Evolutionary conservation across 148 eudicot genomes (phyloP).

Genomic region (Nepenthes gracilis): DNA sequence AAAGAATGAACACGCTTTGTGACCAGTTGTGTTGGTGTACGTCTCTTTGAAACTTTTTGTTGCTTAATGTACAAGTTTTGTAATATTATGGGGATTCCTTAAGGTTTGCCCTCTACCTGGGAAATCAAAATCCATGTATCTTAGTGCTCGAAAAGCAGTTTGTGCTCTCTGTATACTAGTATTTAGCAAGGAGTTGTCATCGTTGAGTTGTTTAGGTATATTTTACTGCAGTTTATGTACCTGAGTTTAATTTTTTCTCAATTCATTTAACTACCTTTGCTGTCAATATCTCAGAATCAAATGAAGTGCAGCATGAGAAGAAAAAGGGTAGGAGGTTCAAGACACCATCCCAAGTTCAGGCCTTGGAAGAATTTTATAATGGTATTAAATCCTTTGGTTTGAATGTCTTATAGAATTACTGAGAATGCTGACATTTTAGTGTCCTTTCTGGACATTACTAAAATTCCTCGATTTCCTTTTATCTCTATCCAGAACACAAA

Average conservation of each 20-base stretch:
- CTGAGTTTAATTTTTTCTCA: background rate
- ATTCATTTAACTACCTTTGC: background rate
- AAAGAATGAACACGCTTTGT: too few relatives aligned
- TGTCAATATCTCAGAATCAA: slow-evolving; percentile 29
- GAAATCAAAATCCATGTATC: too few relatives aligned
- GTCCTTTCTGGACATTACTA: background rate
- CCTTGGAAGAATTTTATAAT: slow-evolving; percentile 66
- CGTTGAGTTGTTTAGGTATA: too few relatives aligned
- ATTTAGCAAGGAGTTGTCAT: background rate
- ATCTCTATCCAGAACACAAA: slow-evolving; percentile 56
- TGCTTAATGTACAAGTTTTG: background rate
- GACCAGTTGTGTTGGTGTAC: background rate
- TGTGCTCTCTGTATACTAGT: too few relatives aligned
- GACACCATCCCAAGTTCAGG: slow-evolving; percentile 71
- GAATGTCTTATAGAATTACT: background rate
- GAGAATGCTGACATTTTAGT: background rate
- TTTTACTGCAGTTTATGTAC: too few relatives aligned
- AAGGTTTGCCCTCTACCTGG: too few relatives aligned
- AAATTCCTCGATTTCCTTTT: background rate
- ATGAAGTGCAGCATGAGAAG: slow-evolving; percentile 49
- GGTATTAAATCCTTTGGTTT: slow-evolving; percentile 30
- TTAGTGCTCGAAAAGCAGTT: too few relatives aligned
- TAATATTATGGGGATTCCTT: too few relatives aligned
- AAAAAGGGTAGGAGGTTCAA: slow-evolving; percentile 62
- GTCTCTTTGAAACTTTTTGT: background rate